A percentile compares a stretch with the other conserved stretches of the same genome.
Conservation (phyloP, 148 eudicot species). For the Rhododendron ovatum region DNA sequence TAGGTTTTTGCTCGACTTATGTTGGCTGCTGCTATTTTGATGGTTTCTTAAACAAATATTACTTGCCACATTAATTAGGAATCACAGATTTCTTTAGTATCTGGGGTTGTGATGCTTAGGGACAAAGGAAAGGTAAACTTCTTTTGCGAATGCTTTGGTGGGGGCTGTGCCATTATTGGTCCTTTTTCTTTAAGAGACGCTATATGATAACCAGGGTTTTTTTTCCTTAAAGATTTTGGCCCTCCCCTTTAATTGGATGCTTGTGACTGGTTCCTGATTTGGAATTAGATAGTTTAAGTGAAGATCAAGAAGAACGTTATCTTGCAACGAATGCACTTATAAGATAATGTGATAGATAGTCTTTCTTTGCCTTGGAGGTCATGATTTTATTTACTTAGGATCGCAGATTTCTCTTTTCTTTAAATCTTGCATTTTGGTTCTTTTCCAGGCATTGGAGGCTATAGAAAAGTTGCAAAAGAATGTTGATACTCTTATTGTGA, state of each 20-base stretch:
- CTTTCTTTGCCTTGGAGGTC: not conserved
- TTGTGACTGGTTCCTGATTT: not conserved
- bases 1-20: not conserved
- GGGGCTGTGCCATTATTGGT: not conserved
- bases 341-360: not conserved
- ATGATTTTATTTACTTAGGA: not conserved
- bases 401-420: not conserved
- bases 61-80: not conserved
- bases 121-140: not conserved
- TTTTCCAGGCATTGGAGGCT: slow-evolving; percentile 88
- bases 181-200: not conserved
- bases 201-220: not conserved
- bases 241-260: not conserved
- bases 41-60: not conserved
- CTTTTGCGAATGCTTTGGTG: not conserved
- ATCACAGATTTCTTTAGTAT: not conserved
- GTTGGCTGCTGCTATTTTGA: not conserved
- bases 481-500: slow-evolving; percentile 96
- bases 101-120: not conserved
- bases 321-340: not conserved
- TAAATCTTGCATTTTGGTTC: slow-evolving; percentile 8
- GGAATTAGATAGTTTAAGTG: not conserved
- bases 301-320: not conserved
- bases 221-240: not conserved
- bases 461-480: slow-evolving; percentile 91